Evolutionary conservation across 2,329 filamentous ascomycete genomes (phyloP).

Genomic region (Xylariaceae sp.): DNA sequence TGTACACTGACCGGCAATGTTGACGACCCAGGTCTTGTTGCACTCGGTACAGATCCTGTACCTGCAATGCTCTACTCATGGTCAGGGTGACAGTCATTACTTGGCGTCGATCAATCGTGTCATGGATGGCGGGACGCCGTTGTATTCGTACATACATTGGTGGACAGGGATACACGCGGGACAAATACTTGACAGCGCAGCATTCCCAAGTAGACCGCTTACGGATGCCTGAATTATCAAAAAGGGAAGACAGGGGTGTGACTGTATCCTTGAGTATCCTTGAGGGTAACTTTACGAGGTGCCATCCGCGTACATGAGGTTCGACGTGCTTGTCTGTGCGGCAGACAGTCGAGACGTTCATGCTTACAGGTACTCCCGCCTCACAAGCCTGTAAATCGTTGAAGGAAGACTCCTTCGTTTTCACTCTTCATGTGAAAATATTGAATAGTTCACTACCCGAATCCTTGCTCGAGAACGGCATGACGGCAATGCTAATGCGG

Average conservation of each 20-base stretch:
- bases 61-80: constrained; percentile 28
- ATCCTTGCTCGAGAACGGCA: constrained; percentile 29
- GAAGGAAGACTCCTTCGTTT: constrained; percentile 8
- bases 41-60: constrained; percentile 28
- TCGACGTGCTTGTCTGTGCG: constrained; percentile 26
- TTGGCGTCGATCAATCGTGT: constrained; percentile 36
- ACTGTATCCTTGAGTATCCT: constrained; percentile 33
- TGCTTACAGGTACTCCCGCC: constrained; percentile 22
- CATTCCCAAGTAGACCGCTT: constrained; percentile 37
- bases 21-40: constrained; percentile 15
- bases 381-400: constrained; percentile 13
- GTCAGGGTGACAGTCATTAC: constrained; percentile 38
- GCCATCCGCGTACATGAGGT: constrained; percentile 17
- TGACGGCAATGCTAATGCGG: constrained; percentile 30
- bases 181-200: constrained; percentile 35
- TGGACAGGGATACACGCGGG: constrained; percentile 34
- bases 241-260: constrained; percentile 31
- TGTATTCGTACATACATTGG: constrained; percentile 35
- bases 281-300: constrained; percentile 18
- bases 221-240: constrained; percentile 35
- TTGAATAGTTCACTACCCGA: constrained; percentile 21
- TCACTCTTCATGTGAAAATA: constrained; percentile 10
- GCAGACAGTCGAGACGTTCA: constrained; percentile 26
- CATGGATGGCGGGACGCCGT: constrained; percentile 35
- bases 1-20: constrained; percentile 20